Conservation (phyloP, 345 rosid species). For the Anacardium occidentale region DNA sequence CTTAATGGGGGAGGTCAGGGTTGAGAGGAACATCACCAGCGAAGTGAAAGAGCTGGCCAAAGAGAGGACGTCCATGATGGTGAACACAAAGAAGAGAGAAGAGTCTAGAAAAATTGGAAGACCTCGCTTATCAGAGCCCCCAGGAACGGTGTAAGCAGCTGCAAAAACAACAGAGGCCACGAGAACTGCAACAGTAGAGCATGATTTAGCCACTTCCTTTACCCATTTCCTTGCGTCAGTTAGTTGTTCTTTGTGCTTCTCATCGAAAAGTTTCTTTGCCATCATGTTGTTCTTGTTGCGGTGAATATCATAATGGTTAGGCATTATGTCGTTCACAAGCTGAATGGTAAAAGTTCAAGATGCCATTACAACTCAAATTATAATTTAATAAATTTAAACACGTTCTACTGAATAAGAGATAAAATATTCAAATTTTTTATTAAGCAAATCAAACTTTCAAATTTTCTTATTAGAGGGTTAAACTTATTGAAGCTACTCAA, state of each 20-base stretch:
- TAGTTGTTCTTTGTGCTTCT: not conserved
- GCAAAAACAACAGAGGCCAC: not conserved
- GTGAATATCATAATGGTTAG: not conserved
- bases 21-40: constrained; percentile 30
- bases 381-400: not conserved
- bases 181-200: not conserved
- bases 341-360: not conserved
- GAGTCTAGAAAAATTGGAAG: constrained; percentile 12
- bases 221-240: not conserved
- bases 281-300: not conserved
- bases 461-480: no score
- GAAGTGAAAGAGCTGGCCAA: constrained; percentile 30
- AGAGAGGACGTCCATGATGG: constrained; percentile 21
- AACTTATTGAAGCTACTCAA: no score
- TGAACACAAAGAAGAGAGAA: constrained; percentile 26
- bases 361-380: not conserved
- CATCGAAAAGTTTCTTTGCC: not conserved
- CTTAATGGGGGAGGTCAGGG: constrained; percentile 24
- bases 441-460: no score
- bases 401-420: no score
- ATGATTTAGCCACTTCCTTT: not conserved
- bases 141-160: not conserved
- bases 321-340: not conserved
- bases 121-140: constrained; percentile 3
- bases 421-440: no score